Evolutionary conservation across 805 yeast genomes (phyloP).

Genomic region (Nakazawaea populi): DNA sequence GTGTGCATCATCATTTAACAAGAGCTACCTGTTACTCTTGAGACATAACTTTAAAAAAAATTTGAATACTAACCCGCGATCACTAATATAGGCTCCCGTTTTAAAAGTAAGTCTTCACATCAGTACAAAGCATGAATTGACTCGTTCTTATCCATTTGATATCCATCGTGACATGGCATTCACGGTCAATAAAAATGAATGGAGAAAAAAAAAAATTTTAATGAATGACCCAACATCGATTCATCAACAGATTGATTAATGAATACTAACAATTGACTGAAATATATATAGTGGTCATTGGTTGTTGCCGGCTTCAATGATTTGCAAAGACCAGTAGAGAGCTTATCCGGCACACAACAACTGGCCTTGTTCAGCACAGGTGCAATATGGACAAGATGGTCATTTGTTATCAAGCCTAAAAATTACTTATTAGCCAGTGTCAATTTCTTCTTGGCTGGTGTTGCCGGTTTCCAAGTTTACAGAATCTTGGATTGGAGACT

Average conservation of each 20-base stretch:
- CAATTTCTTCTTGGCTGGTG: slow-evolving; percentile 86
- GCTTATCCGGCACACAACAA: slow-evolving; percentile 85
- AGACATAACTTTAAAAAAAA: neutral
- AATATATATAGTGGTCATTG: slow-evolving; percentile 60
- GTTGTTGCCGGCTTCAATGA: slow-evolving; percentile 91
- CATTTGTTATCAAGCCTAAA: slow-evolving; percentile 85
- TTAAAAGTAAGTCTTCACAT: slow-evolving; percentile 32
- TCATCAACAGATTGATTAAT: neutral
- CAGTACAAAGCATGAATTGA: too few species aligned
- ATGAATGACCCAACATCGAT: neutral
- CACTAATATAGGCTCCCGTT: slow-evolving; percentile 43
- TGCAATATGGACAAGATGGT: slow-evolving; percentile 97
- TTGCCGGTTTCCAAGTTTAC: slow-evolving; percentile 78
- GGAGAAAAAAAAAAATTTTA: too few species aligned
- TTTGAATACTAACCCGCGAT: neutral
- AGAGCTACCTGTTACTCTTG: neutral
- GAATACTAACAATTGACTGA: neutral
- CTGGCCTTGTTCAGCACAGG: slow-evolving; percentile 87
- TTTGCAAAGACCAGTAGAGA: slow-evolving; percentile 85
- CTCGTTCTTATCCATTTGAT: too few species aligned
- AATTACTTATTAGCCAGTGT: slow-evolving; percentile 86
- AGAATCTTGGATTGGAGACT: slow-evolving; percentile 69
- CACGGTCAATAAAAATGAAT: too few species aligned
- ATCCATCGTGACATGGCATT: too few species aligned
- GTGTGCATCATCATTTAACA: slow-evolving; percentile 16